Conservation (phyloP, 306 rosid genomes). For the Parietaria judaica region DNA sequence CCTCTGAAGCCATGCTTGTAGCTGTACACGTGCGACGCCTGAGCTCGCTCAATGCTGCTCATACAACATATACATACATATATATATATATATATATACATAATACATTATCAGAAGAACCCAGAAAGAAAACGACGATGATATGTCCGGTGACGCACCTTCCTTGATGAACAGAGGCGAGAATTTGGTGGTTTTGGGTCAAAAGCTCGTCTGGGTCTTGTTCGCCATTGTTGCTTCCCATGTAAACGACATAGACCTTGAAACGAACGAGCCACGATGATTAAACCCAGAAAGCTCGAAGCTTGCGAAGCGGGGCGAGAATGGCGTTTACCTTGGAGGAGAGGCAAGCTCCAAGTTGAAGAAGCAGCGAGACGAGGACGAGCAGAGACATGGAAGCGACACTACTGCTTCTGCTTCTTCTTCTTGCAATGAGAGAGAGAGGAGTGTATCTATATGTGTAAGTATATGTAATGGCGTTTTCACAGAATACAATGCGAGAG, state of each 20-base stretch:
- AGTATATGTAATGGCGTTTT: not conserved
- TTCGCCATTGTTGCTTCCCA: constrained; percentile 61
- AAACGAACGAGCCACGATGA: constrained; percentile 4
- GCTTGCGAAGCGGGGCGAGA: not conserved
- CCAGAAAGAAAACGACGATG: not conserved
- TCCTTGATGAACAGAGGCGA: constrained; percentile 55
- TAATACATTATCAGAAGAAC: not conserved
- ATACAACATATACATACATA: not conserved
- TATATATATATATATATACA: too few species aligned
- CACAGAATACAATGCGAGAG: constrained; percentile 2
- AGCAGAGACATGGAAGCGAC: constrained; percentile 25
- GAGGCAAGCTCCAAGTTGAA: constrained; percentile 30
- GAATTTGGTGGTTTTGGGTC: constrained; percentile 52
- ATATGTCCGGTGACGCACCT: constrained; percentile 28
- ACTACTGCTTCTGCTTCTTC: not conserved
- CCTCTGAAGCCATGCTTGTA: constrained; percentile 71
- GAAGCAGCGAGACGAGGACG: constrained; percentile 31
- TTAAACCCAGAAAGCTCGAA: not conserved
- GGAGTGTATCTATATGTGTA: too few species aligned
- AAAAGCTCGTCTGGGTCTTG: constrained; percentile 45
- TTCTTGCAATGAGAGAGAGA: not conserved
- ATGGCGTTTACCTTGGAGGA: constrained; percentile 39
- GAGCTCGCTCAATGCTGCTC: constrained; percentile 56
- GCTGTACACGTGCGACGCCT: constrained; percentile 55
- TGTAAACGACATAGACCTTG: constrained; percentile 70